A percentile compares a stretch with the other conserved stretches of the same genome.
phyloP scores from a whole-genome alignment of 106 monocot species.

The Amphibolis antarctica region DNA sequence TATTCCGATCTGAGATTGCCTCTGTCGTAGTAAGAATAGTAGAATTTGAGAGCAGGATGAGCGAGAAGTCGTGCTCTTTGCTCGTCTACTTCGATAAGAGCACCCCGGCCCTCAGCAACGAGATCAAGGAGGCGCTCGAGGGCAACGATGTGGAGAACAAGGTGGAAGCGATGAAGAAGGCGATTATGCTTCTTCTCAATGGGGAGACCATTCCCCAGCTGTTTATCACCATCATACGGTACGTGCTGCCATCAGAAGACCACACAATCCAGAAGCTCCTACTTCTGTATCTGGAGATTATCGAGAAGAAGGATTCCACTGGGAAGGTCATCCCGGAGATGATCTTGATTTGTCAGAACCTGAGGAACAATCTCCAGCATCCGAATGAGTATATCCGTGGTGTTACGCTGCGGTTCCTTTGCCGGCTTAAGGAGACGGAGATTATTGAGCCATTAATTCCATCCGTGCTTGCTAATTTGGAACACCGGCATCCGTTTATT shows the following conservation, averaged over 20 bases:
- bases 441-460: slow-evolving; percentile 65
- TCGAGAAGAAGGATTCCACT: slow-evolving; percentile 58
- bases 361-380: slow-evolving; percentile 66
- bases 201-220: slow-evolving; percentile 65
- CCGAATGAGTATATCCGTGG: slow-evolving; percentile 77
- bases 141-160: slow-evolving; percentile 40
- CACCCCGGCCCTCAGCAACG: slow-evolving; percentile 45
- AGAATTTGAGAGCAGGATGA: background rate
- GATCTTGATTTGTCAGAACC: slow-evolving; percentile 77
- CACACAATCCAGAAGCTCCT: slow-evolving; percentile 82
- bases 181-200: slow-evolving; percentile 64
- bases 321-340: slow-evolving; percentile 71
- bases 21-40: no score
- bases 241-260: slow-evolving; percentile 71
- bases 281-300: slow-evolving; percentile 63
- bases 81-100: slow-evolving; percentile 66
- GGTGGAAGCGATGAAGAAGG: slow-evolving; percentile 70
- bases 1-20: background rate
- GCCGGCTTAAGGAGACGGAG: slow-evolving; percentile 52
- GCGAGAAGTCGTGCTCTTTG: slow-evolving; percentile 46
- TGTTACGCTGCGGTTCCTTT: slow-evolving; percentile 66
- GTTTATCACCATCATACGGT: slow-evolving; percentile 77
- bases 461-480: slow-evolving; percentile 43
- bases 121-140: slow-evolving; percentile 66
- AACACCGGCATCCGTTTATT: slow-evolving; percentile 53